Conservation (phyloP, 768 basidiomycete genomes). For the Mycena haematopus region DNA sequence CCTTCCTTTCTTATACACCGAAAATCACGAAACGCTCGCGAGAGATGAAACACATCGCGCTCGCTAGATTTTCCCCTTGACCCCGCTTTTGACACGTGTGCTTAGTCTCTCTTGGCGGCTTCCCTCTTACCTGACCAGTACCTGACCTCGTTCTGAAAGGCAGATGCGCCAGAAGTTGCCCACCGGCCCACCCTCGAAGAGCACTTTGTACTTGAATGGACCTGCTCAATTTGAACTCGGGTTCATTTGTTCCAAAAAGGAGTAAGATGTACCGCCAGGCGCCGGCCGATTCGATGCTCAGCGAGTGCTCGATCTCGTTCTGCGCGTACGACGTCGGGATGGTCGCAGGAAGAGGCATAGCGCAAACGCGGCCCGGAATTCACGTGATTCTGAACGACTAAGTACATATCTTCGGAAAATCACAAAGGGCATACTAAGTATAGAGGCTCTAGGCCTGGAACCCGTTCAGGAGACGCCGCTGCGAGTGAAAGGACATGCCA, state of each 20-base stretch:
- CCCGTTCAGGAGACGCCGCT: conserved; percentile 39
- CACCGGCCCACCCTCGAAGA: conserved; percentile 43
- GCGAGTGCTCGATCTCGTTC: conserved; percentile 45
- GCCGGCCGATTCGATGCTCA: conserved; percentile 46
- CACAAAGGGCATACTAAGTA: no score
- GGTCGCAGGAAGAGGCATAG: conserved; percentile 43
- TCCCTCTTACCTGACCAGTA: no score
- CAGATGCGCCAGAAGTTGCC: conserved; percentile 48
- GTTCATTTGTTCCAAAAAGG: not conserved
- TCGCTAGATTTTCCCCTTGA: no score
- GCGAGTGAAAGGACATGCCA: conserved; percentile 44
- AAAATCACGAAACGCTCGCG: no score
- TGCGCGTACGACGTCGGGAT: conserved; percentile 41
- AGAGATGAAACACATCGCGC: no score
- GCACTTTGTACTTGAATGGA: conserved; percentile 43
- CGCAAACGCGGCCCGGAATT: conserved; percentile 49
- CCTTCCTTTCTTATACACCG: no score
- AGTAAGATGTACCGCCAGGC: conserved; percentile 37
- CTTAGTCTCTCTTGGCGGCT: no score
- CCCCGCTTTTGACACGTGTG: no score
- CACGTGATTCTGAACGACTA: no score
- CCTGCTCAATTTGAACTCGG: conserved; percentile 27
- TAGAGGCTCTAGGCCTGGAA: no score
- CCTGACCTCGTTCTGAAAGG: no score
- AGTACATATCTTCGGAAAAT: no score